Base-by-base conservation (phyloP, 768 basidiomycete genomes). In the Russula griseocarnosa region DNA sequence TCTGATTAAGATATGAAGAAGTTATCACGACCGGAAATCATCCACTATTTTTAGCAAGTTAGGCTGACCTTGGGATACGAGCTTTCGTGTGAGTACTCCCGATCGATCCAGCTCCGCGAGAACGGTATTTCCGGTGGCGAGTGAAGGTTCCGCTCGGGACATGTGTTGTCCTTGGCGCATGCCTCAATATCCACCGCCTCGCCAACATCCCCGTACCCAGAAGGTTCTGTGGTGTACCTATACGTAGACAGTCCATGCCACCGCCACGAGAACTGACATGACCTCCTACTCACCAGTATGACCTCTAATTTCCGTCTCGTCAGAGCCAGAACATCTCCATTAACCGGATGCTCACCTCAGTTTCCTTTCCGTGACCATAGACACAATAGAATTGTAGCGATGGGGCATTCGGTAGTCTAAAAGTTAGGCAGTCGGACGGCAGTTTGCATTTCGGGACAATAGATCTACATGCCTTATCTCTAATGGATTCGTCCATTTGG, bases 281-380 rank as follows among this genome's bases (percentile, higher is more conserved):
- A 28, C 40, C 22, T 22, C 36, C 22, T 38, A 69, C 74, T 56
- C 68, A 87, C 91, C 90, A 94, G 72, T 95, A 95, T 34, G 92
- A 94, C 53, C 92, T 82, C 88, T 92, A 34, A 49, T 56, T 61
- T 10, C 14, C 14, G 47, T 36, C 24, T 13, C 8, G 36, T 54
- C n/a, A 54, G 38, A 44, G 34, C 10, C 46, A 16, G 30, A 63
- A 58, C 55, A 38, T 44, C 51, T 40, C 26, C 28, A 34, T n/a
- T 22, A n/a, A 61, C 65, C 52, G 55, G 61, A 46, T 58, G 60
- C 81, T 67, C 44, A 86, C 90, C 82, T 97, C 94, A 0, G 94
- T 99, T 69, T 94, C 90, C 72, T 98, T 98, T 22, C 96, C 96
- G 68, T 92, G 88, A 0, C 96, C 96, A 76, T 98, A 98, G 3